These are phyloP conservation scores for Anisogramma anomala DNA, from an alignment of 2,329 filamentous ascomycete genomes.

Conservation along the genomic window DNA sequence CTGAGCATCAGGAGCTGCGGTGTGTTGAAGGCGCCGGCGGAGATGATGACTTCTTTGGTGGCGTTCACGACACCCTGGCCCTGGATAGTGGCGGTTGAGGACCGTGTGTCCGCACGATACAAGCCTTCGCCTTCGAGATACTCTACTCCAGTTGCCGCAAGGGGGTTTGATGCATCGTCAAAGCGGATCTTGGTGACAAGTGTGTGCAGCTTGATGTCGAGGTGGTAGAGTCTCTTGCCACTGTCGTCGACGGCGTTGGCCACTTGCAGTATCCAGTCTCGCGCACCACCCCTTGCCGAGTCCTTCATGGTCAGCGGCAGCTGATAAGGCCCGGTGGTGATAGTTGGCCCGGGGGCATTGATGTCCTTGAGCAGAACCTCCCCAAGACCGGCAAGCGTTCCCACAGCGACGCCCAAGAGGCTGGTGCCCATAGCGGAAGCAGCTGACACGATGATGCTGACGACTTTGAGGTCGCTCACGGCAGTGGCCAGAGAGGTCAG, in stretches of 20 bases:
- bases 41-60: conserved; percentile 36
- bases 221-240: conserved; percentile 3
- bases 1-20: conserved; percentile 43
- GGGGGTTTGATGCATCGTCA: background rate
- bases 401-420: conserved; percentile 16
- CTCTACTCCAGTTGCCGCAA: conserved; percentile 6
- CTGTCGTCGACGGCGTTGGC: conserved; percentile 1
- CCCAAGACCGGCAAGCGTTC: conserved; percentile 31
- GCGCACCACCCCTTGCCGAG: conserved; percentile 32
- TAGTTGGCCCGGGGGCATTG: conserved; percentile 32
- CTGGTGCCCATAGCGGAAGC: conserved; percentile 37
- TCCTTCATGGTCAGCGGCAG: conserved; percentile 34
- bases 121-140: conserved; percentile 31
- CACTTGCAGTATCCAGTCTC: conserved; percentile 7
- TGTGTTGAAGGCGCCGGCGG: conserved; percentile 41
- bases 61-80: conserved; percentile 25
- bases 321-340: conserved; percentile 39
- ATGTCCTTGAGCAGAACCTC: conserved; percentile 40
- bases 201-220: conserved; percentile 11
- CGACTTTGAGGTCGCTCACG: conserved; percentile 38
- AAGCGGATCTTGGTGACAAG: conserved; percentile 12
- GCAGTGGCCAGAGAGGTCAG: conserved; percentile 39
- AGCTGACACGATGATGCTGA: conserved; percentile 39
- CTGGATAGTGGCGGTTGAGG: conserved; percentile 19
- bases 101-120: conserved; percentile 39